A percentile compares a stretch with the other conserved stretches of the same genome.
These are phyloP conservation scores for Phaeotremella skinneri DNA, from an alignment of 768 basidiomycete species.

Conservation along the genomic window DNA sequence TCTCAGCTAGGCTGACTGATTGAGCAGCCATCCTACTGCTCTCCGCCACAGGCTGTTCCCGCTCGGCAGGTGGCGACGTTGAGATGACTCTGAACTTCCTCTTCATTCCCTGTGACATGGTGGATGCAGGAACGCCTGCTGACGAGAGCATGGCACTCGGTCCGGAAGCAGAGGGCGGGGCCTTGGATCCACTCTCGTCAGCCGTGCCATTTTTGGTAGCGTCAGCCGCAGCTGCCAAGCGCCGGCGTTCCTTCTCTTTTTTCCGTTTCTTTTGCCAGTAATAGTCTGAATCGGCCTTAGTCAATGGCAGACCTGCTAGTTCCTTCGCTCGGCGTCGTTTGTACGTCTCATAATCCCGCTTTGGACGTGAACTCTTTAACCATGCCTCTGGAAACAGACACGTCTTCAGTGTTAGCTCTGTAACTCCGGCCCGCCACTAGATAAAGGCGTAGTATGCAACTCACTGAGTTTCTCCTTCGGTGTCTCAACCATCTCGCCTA, in stretches of 20 bases:
- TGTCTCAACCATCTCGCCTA: slow-evolving; percentile 18
- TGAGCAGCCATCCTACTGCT: not conserved
- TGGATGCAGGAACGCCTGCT: not conserved
- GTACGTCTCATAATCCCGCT: slow-evolving; percentile 21
- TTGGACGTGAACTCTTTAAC: slow-evolving; percentile 15
- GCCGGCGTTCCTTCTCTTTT: slow-evolving; percentile 15
- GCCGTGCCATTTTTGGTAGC: not conserved
- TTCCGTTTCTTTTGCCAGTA: slow-evolving; percentile 24
- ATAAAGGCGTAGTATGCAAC: not conserved
- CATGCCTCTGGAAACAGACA: slow-evolving; percentile 17
- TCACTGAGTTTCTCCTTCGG: slow-evolving; percentile 21
- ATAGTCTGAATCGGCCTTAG: slow-evolving; percentile 34
- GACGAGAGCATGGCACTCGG: not conserved
- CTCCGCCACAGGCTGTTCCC: not conserved
- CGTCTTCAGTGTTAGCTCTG: not conserved
- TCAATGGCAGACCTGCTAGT: slow-evolving; percentile 13
- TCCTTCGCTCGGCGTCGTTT: slow-evolving; percentile 20
- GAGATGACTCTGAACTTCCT: not conserved
- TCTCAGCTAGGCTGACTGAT: not conserved
- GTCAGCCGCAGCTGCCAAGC: not conserved
- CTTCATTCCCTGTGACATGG: not conserved
- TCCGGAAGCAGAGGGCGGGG: not conserved
- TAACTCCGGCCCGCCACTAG: too few species aligned
- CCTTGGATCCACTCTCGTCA: not conserved
- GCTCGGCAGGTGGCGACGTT: not conserved